Base-by-base conservation (phyloP, 805 yeast species). In the Schizosaccharomyces lindneri region DNA sequence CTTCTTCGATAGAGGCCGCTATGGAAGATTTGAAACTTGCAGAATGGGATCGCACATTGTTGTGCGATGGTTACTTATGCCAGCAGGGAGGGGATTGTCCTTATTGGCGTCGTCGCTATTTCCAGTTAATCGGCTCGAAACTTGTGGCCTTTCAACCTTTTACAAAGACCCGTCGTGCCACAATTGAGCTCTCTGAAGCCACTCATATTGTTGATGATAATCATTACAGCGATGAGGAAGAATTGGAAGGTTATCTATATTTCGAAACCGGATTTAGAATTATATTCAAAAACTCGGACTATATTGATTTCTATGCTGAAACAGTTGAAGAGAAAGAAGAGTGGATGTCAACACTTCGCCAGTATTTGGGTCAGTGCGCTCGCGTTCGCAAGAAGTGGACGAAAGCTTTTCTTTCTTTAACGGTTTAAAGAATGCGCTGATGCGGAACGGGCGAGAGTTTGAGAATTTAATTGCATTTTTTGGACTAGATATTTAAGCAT, bases 81-180 rank as follows among this genome's bases (percentile, higher is more conserved):
- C 97, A 89, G 72, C 87, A 84, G 68, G 97, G 97, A 21, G 97
- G 97, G 9, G 97, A 89, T 72, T 79, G 93, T 66, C 79, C 76
- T 17, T 73, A 76, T 36, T 80, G 89, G 81, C 80, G 85, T 66
- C 79, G 84, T 65, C 76, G 97, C 63, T 86, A 72, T 72, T 87
- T 83, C 73, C 82, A 79, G 65, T 74, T 89, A n/a, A 74, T 78
- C 59, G 95, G 90, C 0, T 78, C 81, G 7, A 79, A 81, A 43
- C 73, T 89, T 65, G 75, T 82, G 62, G 95, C 95, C 0, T 86
- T 83, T 68, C 83, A 85, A 65, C 93, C 84, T 65, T 74, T 74
- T 36, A 75, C 74, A 70, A 83, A 82, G 67, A 79, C 90, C 0
- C 61, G 61, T 43, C 76, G 87, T 63, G 86, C 93, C 31, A 80